phyloP scores from a whole-genome alignment of 164 flowering plant species.

The Magnolia changhungtana region DNA sequence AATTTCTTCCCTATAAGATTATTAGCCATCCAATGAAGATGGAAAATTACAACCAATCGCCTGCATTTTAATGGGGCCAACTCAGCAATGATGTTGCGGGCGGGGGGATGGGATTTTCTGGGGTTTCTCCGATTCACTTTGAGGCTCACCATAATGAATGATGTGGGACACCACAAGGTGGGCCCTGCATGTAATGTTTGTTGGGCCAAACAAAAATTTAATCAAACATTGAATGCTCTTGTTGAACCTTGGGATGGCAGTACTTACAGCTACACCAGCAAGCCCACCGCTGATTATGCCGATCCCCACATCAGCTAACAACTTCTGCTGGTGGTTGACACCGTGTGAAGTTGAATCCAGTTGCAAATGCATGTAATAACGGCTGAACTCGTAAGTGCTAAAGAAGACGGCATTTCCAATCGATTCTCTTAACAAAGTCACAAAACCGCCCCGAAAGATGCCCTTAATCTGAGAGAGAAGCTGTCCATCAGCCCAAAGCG shows the following conservation, averaged over 20 bases:
- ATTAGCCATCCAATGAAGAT: too few relatives aligned
- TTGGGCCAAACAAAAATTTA: too few relatives aligned
- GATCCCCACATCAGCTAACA: slow-evolving; percentile 61
- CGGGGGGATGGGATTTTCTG: too few relatives aligned
- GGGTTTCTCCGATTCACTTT: too few relatives aligned
- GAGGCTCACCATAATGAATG: too few relatives aligned
- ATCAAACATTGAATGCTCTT: too few relatives aligned
- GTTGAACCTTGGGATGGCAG: background rate
- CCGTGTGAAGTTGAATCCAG: slow-evolving; percentile 41
- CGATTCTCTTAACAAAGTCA: slow-evolving; percentile 79
- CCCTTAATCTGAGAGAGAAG: slow-evolving; percentile 60
- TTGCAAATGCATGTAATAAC: slow-evolving; percentile 59
- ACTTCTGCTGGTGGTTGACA: slow-evolving; percentile 21
- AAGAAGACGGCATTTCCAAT: slow-evolving; percentile 77
- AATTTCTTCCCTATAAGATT: too few relatives aligned
- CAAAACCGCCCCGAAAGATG: slow-evolving; percentile 71
- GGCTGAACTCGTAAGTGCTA: slow-evolving; percentile 65
- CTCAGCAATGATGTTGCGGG: too few relatives aligned
- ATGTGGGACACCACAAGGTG: too few relatives aligned
- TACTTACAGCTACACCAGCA: slow-evolving; percentile 80
- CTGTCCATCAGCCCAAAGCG: slow-evolving; percentile 18
- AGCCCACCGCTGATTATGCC: slow-evolving; percentile 88
- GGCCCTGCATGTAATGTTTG: too few relatives aligned
- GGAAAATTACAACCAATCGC: too few relatives aligned
- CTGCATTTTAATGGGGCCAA: too few relatives aligned